Evolutionary conservation across 441 rosid species (phyloP), one percentile per base, ranked within the genome.

Genomic region (Erysimum cheiri): DNA sequence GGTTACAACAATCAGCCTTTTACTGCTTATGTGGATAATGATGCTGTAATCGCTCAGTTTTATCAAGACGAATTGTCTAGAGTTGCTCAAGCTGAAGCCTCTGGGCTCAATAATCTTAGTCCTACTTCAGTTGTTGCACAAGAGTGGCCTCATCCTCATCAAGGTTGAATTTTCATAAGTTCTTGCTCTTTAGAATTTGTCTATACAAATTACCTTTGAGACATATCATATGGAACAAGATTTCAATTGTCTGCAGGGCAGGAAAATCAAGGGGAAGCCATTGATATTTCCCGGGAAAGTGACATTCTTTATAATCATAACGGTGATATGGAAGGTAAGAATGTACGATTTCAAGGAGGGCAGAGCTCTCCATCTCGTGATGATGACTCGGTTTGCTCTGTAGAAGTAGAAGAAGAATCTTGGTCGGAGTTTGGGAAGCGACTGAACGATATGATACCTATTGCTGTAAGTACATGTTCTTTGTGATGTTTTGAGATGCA

Each of bases 51-150:
- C 41, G 99, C 98, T 43, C 82, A 64, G 80, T 84, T 85, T 73
- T 81, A 89, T 55, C 98, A 89, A 75, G 97, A 90, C 61, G 97
- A 95, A 60, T 76, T 89, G 62, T 87, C 97, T 9, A 85, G 70
- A 66, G 72, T 89, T 33, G 82, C 87, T 80, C 76, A 63, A 48
- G 93, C 73, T 0, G 92, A 85, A 80, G 84, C 87, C 50, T 84
- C 83, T 0, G 96, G 85, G 4, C 13, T 63, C 7, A 62, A 32
- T 43, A 67, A 79, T 72, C 50, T 73, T 32, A 81, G 19, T 47
- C 82, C 66, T 48, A 78, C 74, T 33, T 86, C 87, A 0, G 79
- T 92, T 83, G 75, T 92, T 78, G 73, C 80, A 13, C 96, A 88
- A 87, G 81, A 84, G 48, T 89, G 97, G 97, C 64, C 72, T 52